Percentiles rank a stretch among this genome's conserved stretches.
These are phyloP conservation scores for Yarrowia sp. DNA, from an alignment of 805 yeast genomes.

Conservation along the genomic window DNA sequence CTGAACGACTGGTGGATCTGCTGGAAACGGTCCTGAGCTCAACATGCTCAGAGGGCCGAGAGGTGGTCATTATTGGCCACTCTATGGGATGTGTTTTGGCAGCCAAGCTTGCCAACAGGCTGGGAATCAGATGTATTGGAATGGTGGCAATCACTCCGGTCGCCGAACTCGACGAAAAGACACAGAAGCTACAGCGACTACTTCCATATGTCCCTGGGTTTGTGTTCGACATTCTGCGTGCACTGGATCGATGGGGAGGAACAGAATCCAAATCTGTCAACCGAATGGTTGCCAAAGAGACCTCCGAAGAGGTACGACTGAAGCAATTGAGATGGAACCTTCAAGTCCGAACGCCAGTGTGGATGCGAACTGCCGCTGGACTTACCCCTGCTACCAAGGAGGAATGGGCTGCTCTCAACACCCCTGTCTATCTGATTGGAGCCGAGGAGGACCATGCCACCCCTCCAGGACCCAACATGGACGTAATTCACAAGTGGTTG, in stretches of 20 bases:
- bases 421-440: constrained; percentile 54
- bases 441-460: constrained; percentile 59
- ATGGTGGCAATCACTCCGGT: constrained; percentile 41
- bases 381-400: constrained; percentile 44
- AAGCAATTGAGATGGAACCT: constrained; percentile 70
- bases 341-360: constrained; percentile 53
- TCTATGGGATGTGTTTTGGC: constrained; percentile 67
- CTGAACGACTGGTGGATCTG: constrained; percentile 40
- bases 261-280: constrained; percentile 56
- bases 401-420: constrained; percentile 44
- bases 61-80: constrained; percentile 54
- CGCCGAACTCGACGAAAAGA: constrained; percentile 28
- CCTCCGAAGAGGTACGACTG: constrained; percentile 42
- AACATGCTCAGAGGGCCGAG: constrained; percentile 36
- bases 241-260: constrained; percentile 61
- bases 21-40: not conserved
- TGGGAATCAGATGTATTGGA: constrained; percentile 35
- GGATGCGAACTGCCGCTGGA: constrained; percentile 53
- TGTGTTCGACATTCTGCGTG: constrained; percentile 54
- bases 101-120: constrained; percentile 43
- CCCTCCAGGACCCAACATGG: constrained; percentile 42
- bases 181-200: constrained; percentile 28
- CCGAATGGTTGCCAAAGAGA: constrained; percentile 46
- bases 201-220: constrained; percentile 35
- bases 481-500: constrained; percentile 37